Evolutionary conservation across 2,329 filamentous ascomycete species (phyloP), one percentile per base, ranked within the genome.

Genomic region (Aureobasidium sp.): DNA sequence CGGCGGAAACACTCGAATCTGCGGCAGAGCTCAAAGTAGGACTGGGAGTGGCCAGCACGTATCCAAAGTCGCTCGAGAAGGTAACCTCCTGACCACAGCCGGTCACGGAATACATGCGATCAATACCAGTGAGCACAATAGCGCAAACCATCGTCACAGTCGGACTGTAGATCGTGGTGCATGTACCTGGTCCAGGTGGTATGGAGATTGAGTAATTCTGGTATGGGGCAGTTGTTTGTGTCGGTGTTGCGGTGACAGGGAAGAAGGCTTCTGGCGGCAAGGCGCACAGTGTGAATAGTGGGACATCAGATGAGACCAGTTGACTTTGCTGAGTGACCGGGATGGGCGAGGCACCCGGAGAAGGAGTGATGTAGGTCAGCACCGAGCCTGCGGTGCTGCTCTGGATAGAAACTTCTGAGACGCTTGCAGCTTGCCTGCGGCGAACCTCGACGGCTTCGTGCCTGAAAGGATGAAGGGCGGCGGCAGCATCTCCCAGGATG

Each of bases 41-140:
- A 8, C 64, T 66, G 2, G 70, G 67, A 4, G 65, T 68, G 5
- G 66, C 66, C n/a, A 74, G 57, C 1, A 64, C 64, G 58, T 68
- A 71, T n/a, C 70, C 71, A 44, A 68, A 70, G 40, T 73, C 66
- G 45, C 66, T 73, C 2, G 71, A 74, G 58, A 74, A 74, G 3
- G 72, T 74, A 42, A 75, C 64, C 17, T 74, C 65, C 52, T 75
- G 71, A 21, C 63, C 62, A 57, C 73, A 74, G 5, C 68, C 62
- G 12, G 70, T 66, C 47, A 75, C 64, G 0, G 68, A 69, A 54
- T 72, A 64, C 39, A 66, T 67, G 6, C 66, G 66, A 1, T 66
- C 69, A 3, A 75, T 61, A 1, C 68, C 70, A 2, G 64, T 71
- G 25, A 75, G 62, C 0, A 66, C 70, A 0, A 72, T 75, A 1